phyloP scores from a whole-genome alignment of 2,329 filamentous ascomycete genomes.

The Fusarium foetens region DNA sequence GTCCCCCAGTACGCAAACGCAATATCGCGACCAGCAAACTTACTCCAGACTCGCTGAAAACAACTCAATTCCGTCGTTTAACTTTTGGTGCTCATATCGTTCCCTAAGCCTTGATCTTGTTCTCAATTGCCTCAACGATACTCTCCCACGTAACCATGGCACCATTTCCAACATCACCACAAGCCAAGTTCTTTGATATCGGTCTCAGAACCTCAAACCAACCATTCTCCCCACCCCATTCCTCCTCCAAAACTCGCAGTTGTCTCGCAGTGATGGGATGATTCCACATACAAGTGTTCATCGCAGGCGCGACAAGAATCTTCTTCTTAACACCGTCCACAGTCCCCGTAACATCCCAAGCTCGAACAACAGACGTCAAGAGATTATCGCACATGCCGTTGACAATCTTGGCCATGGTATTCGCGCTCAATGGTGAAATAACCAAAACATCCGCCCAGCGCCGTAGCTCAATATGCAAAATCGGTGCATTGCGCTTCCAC shows the following conservation, averaged over 20 bases:
- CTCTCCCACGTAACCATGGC: constrained; percentile 85
- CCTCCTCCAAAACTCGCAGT: constrained; percentile 73
- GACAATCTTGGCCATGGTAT: constrained; percentile 85
- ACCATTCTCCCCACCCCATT: constrained; percentile 70
- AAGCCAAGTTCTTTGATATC: constrained; percentile 81
- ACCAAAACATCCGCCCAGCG: constrained; percentile 82
- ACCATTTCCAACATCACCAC: constrained; percentile 83
- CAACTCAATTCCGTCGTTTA: fast-evolving
- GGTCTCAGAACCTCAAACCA: constrained; percentile 76
- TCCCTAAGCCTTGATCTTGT: constrained; percentile 51
- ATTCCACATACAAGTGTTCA: constrained; percentile 92
- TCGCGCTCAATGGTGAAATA: constrained; percentile 84
- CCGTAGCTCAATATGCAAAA: constrained; percentile 90
- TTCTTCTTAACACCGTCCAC: constrained; percentile 69
- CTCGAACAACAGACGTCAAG: constrained; percentile 77
- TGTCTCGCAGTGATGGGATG: constrained; percentile 84
- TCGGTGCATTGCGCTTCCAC: constrained; percentile 81
- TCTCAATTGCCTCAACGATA: constrained; percentile 74
- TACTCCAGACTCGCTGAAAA: background rate
- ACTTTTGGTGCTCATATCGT: fast-evolving
- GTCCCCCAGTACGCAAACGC: background rate
- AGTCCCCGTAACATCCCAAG: constrained; percentile 83
- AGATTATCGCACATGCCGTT: constrained; percentile 82
- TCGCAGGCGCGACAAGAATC: constrained; percentile 81
- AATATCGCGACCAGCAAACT: background rate